A percentile compares a stretch with the other conserved stretches of the same genome.
These are phyloP conservation scores for Effrenium voratum DNA, from an alignment of 73 alveolate genomes.

Conservation along the genomic window DNA sequence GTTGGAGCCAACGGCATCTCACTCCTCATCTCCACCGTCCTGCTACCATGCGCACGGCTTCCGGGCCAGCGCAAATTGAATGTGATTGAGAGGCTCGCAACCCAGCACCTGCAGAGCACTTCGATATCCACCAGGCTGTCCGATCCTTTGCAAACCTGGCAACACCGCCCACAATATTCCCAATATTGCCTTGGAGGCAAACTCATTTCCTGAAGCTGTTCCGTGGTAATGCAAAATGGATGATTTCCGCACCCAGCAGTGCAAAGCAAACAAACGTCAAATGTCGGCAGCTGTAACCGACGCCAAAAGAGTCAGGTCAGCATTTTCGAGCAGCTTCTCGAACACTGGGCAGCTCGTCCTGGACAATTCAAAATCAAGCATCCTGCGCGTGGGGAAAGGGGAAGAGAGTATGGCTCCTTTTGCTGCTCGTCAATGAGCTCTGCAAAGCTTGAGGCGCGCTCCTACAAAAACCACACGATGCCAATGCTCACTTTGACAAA, in stretches of 20 bases:
- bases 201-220: not conserved
- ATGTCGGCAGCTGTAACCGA: too few species aligned
- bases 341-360: conserved; percentile 80
- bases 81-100: not conserved
- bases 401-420: conserved; percentile 14
- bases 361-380: not conserved
- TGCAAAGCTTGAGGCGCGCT: conserved; percentile 45
- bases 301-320: not conserved
- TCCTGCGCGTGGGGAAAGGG: not conserved
- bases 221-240: too few species aligned
- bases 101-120: conserved; percentile 25
- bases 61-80: not conserved
- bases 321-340: conserved; percentile 85
- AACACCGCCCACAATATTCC: not conserved
- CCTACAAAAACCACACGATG: not conserved
- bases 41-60: not conserved
- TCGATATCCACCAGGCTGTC: conserved; percentile 59
- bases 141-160: conserved; percentile 52
- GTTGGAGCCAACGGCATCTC: too few species aligned
- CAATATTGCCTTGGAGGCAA: not conserved
- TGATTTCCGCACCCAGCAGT: too few species aligned
- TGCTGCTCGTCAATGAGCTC: conserved; percentile 89
- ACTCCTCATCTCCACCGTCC: conserved; percentile 82
- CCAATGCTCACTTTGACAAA: not conserved
- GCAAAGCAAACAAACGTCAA: too few species aligned